Percentiles rank a stretch among this genome's conserved stretches.
Conservation (phyloP, 768 basidiomycete species). For the Coprinopsis sp. region DNA sequence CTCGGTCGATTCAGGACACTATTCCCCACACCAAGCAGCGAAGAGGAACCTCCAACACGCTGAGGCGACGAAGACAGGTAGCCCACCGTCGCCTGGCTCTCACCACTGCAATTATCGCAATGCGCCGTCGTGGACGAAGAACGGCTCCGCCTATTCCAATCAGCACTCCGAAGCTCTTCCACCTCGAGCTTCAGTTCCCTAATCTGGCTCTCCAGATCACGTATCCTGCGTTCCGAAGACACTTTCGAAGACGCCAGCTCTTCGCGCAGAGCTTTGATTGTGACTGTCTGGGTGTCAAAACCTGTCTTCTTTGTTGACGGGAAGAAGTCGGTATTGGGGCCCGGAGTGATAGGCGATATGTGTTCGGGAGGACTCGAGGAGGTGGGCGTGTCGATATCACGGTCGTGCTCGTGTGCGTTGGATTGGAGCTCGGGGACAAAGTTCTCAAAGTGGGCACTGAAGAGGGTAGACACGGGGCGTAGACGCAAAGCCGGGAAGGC, state of each 20-base stretch:
- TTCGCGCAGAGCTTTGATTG: slow-evolving; percentile 54
- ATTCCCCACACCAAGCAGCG: slow-evolving; percentile 13
- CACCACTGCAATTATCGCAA: slow-evolving; percentile 54
- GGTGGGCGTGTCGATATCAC: slow-evolving; percentile 47
- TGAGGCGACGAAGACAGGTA: slow-evolving; percentile 3
- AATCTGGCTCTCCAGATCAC: slow-evolving; percentile 73
- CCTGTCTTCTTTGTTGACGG: background rate
- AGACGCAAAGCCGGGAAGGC: slow-evolving; percentile 66
- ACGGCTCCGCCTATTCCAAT: slow-evolving; percentile 21
- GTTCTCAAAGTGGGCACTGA: slow-evolving; percentile 64
- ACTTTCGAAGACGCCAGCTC: slow-evolving; percentile 53
- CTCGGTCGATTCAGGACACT: slow-evolving; percentile 61
- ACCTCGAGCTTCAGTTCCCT: slow-evolving; percentile 67
- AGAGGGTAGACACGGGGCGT: slow-evolving; percentile 71
- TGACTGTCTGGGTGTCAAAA: slow-evolving; percentile 13
- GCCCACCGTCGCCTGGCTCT: slow-evolving; percentile 41
- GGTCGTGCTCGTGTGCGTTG: slow-evolving; percentile 18
- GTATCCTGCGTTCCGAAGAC: slow-evolving; percentile 68
- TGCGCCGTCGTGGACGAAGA: slow-evolving; percentile 24
- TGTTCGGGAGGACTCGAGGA: slow-evolving; percentile 17
- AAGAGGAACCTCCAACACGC: background rate
- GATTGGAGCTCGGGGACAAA: slow-evolving; percentile 32
- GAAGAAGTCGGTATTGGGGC: background rate
- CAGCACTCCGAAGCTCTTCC: slow-evolving; percentile 49
- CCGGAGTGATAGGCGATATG: slow-evolving; percentile 23